phyloP scores from a whole-genome alignment of 768 basidiomycete species.

The Termitomyces heimii region DNA sequence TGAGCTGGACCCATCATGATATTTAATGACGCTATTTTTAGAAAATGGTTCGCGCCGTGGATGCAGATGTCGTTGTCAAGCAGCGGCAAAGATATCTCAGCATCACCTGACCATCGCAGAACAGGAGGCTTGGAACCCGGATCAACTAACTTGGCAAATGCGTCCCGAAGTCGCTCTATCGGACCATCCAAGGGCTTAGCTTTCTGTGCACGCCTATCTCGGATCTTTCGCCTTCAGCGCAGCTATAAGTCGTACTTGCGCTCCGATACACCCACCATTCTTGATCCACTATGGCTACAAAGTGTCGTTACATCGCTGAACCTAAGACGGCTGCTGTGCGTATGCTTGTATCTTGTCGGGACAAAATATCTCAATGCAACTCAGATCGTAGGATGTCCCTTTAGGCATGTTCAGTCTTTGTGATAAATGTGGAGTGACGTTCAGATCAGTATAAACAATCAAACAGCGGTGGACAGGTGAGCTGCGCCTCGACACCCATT shows the following conservation, averaged over 20 bases:
- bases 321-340: slow-evolving; percentile 80
- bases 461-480: slow-evolving; percentile 60
- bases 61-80: not conserved
- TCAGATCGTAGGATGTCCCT: slow-evolving; percentile 92
- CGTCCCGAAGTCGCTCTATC: not conserved
- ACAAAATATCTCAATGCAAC: slow-evolving; percentile 7
- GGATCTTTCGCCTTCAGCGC: not conserved
- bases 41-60: not conserved
- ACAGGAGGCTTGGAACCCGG: not conserved
- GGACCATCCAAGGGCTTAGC: not conserved
- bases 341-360: slow-evolving; percentile 10
- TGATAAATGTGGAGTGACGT: not conserved
- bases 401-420: slow-evolving; percentile 57
- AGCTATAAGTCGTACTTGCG: not conserved
- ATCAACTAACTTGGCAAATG: not conserved
- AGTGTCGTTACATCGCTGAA: slow-evolving; percentile 47
- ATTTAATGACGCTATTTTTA: slow-evolving; percentile 6
- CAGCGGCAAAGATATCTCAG: not conserved
- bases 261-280: not conserved
- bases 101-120: not conserved
- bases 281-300: slow-evolving; percentile 20
- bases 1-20: slow-evolving; percentile 1
- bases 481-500: slow-evolving; percentile 8
- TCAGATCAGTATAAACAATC: slow-evolving; percentile 2
- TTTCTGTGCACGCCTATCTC: not conserved